phyloP scores from a whole-genome alignment of 768 basidiomycete species.

The Stropharia rugosoannulata region DNA sequence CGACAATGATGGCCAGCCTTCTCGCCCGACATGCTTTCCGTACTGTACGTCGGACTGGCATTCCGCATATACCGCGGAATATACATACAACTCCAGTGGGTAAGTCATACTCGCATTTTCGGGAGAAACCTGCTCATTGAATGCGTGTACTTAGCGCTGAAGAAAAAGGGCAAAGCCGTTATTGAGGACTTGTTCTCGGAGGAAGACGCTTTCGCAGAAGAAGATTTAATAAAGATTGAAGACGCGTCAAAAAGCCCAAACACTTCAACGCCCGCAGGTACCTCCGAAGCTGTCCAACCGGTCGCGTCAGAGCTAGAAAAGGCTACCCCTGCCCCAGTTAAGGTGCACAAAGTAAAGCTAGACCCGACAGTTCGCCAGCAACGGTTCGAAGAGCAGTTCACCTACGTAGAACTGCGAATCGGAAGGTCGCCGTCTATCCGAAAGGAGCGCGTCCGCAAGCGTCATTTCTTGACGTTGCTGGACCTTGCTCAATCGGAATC shows the following conservation, averaged over 20 bases:
- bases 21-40: constrained; percentile 11
- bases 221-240: constrained; percentile 17
- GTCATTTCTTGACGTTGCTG: constrained; percentile 51
- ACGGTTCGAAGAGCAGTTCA: constrained; percentile 33
- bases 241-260: neutral
- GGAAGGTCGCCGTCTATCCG: constrained; percentile 35
- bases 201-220: constrained; percentile 21
- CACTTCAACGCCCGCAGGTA: neutral
- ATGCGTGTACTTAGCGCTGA: constrained; percentile 21
- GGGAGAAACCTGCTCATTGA: neutral
- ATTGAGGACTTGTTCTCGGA: constrained; percentile 28
- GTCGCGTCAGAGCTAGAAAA: neutral
- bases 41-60: neutral
- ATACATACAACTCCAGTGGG: constrained; percentile 22
- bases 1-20: constrained; percentile 9
- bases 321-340: neutral
- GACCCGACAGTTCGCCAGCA: constrained; percentile 26
- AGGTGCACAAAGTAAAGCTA: constrained; percentile 21
- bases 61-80: constrained; percentile 1
- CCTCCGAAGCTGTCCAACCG: constrained; percentile 5
- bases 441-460: constrained; percentile 37
- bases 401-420: constrained; percentile 36
- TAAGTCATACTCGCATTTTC: constrained; percentile 12
- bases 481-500: constrained; percentile 47
- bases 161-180: constrained; percentile 27